phyloP scores from a whole-genome alignment of 2,329 filamentous ascomycete species.

The Neonectria punicea region DNA sequence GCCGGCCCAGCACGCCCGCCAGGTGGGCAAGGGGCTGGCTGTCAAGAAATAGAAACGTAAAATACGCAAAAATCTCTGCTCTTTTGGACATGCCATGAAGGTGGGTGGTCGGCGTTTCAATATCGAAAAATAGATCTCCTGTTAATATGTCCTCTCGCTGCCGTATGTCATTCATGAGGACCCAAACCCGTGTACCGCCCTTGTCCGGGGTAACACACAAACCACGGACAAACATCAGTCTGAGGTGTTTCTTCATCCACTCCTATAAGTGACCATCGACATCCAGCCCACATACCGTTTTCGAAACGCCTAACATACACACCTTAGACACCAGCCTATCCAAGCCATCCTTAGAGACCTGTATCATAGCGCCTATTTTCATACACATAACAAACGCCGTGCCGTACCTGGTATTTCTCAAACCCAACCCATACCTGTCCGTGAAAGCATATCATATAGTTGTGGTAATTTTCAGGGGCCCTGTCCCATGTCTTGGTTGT shows the following conservation, averaged over 20 bases:
- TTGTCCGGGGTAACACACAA: neutral
- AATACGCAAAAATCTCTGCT: neutral
- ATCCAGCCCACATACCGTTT: slow-evolving; percentile 4
- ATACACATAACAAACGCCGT: slow-evolving; percentile 16
- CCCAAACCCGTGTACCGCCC: neutral
- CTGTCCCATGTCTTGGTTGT: slow-evolving; percentile 47
- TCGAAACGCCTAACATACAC: slow-evolving; percentile 10
- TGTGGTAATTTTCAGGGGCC: slow-evolving; percentile 7
- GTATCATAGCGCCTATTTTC: neutral
- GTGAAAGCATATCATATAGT: slow-evolving; percentile 1
- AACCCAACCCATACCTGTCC: neutral
- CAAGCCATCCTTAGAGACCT: slow-evolving; percentile 6
- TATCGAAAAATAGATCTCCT: slow-evolving; percentile 9
- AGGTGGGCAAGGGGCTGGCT: slow-evolving; percentile 48
- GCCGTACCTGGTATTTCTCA: slow-evolving; percentile 14
- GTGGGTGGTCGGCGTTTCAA: slow-evolving; percentile 5
- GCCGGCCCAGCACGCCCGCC: slow-evolving; percentile 78
- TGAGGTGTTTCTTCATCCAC: neutral
- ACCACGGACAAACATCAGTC: neutral
- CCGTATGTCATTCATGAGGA: neutral
- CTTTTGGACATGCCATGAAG: neutral
- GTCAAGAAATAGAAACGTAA: slow-evolving; percentile 6
- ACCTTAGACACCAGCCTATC: neutral
- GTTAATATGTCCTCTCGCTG: neutral
- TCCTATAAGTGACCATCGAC: neutral